Evolutionary conservation across 768 basidiomycete genomes (phyloP).

Genomic region (Favolaschia claudopus): DNA sequence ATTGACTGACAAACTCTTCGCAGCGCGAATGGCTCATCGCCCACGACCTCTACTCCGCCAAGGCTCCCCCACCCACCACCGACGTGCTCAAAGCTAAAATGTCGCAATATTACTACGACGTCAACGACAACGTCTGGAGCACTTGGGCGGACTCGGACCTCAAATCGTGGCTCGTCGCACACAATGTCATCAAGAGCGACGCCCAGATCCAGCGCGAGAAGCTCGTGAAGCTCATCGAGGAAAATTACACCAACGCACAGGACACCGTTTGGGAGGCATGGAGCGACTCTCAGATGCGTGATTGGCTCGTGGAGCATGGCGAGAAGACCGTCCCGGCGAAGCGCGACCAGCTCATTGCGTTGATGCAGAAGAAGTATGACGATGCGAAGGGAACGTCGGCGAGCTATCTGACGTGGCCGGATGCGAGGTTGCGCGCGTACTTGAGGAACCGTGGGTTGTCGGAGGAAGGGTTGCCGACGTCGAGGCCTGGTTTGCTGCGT

Average conservation of each 20-base stretch:
- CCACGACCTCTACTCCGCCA: slow-evolving; percentile 74
- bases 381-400: slow-evolving; percentile 52
- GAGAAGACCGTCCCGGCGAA: slow-evolving; percentile 69
- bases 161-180: slow-evolving; percentile 80
- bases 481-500: slow-evolving; percentile 84
- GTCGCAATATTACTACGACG: slow-evolving; percentile 79
- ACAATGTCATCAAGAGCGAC: slow-evolving; percentile 76
- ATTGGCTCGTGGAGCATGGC: slow-evolving; percentile 79
- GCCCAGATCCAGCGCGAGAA: slow-evolving; percentile 75
- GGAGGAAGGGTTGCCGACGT: slow-evolving; percentile 70
- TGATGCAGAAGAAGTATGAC: slow-evolving; percentile 76
- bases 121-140: slow-evolving; percentile 60
- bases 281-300: slow-evolving; percentile 74
- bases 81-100: slow-evolving; percentile 70
- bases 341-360: slow-evolving; percentile 76
- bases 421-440: slow-evolving; percentile 90
- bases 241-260: slow-evolving; percentile 69
- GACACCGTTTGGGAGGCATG: slow-evolving; percentile 74
- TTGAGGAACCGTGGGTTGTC: slow-evolving; percentile 78
- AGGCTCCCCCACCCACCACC: slow-evolving; percentile 57
- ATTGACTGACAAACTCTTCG: neutral
- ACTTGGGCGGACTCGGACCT: slow-evolving; percentile 84
- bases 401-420: slow-evolving; percentile 89
- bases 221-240: slow-evolving; percentile 76
- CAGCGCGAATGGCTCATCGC: slow-evolving; percentile 86